Base-by-base conservation (phyloP, 768 basidiomycete species). In the Cantharellus cinnabarinus region DNA sequence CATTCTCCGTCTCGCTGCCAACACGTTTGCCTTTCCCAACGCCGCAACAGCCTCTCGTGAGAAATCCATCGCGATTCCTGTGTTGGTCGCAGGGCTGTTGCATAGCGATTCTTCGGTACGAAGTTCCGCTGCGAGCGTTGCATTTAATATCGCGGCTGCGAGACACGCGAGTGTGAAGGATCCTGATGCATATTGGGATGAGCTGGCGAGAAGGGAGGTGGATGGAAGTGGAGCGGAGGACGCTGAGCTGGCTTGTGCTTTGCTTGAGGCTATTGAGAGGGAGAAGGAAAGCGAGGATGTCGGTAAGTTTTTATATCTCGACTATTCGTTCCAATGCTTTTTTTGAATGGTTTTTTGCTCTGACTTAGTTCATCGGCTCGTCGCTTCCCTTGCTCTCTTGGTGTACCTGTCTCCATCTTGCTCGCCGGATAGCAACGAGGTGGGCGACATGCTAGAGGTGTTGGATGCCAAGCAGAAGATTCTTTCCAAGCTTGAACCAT, bases 211-310 rank as follows among this genome's bases (percentile, higher is more conserved):
- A 54, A 61, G 62, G n/a, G 70, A 68, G 2, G 74, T 73, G 37
- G 72, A 70, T 14, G 72, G 71, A 44, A 80, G 78, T 57, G 79
- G 80, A 58, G 86, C 77, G 20, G 90, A 91, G 87, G 81, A 89
- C 65, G 73, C 85, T 0, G 93, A 95, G 71, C 69, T 94, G 40
- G 73, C 82, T 2, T 86, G 83, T 65, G 93, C 86, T 0, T 66
- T 95, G n/a, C 67, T 91, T 0, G 87, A 89, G 68, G 86, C 85
- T 15, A 65, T 94, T 20, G 75, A 74, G 56, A 76, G 77, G 62
- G 89, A 94, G 71, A 76, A 71, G 62, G 70, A 72, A 58, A 85
- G 75, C 63, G 85, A 88, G 68, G 91, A 93, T 66, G 80, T 88
- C 64, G 81, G 89, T 85, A 59, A 70, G 87, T 68, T 62, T 50